These are phyloP conservation scores for Amesomyces nigricolor DNA, from an alignment of 2,329 filamentous ascomycete species.

Conservation along the genomic window DNA sequence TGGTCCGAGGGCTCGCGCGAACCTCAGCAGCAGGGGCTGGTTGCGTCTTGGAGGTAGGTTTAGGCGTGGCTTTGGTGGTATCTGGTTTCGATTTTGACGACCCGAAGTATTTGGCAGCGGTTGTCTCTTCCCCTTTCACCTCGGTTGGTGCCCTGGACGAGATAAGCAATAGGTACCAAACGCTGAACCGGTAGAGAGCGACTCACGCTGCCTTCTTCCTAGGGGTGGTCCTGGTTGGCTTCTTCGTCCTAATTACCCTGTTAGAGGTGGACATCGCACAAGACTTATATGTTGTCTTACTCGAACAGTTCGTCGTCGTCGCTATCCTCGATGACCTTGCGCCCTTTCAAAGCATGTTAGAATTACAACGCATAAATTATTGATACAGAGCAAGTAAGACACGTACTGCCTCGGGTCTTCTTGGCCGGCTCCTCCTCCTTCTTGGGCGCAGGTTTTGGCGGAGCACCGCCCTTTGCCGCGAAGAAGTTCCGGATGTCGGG, in stretches of 20 bases:
- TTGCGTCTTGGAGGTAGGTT: slow-evolving; percentile 35
- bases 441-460: slow-evolving; percentile 43
- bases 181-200: background rate
- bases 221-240: slow-evolving; percentile 44
- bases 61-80: slow-evolving; percentile 38
- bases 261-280: background rate
- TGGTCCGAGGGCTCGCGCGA: slow-evolving; percentile 49
- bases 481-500: slow-evolving; percentile 93
- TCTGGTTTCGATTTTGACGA: slow-evolving; percentile 40
- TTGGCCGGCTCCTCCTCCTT: slow-evolving; percentile 42
- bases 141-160: slow-evolving; percentile 34
- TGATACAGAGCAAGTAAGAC: background rate
- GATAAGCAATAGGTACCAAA: background rate
- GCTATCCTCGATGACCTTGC: slow-evolving; percentile 75
- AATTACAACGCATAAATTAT: background rate
- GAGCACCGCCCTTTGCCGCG: slow-evolving; percentile 62
- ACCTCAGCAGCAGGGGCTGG: slow-evolving; percentile 40
- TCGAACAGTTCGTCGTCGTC: slow-evolving; percentile 62
- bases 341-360: slow-evolving; percentile 37
- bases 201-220: slow-evolving; percentile 53
- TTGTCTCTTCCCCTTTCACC: slow-evolving; percentile 46
- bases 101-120: slow-evolving; percentile 54
- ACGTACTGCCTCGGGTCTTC: slow-evolving; percentile 43
- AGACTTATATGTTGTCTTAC: slow-evolving; percentile 35
- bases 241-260: slow-evolving; percentile 43